Percentiles rank a stretch among this genome's conserved stretches.
Conservation (phyloP, 2,329 filamentous ascomycete genomes). For the Diaporthe caulivora region DNA sequence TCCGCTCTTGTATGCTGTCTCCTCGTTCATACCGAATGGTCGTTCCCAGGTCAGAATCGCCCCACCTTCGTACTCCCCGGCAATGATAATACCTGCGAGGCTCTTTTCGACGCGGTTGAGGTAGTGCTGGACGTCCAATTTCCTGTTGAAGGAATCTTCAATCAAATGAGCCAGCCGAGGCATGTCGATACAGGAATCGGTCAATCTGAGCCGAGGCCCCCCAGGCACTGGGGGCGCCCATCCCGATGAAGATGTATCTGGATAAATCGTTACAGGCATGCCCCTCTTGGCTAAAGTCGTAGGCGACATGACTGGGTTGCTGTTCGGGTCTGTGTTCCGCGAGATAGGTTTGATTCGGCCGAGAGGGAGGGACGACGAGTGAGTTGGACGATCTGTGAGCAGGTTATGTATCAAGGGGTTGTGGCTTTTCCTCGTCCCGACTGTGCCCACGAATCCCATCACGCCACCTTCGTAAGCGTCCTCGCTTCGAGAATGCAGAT, state of each 20-base stretch:
- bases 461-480: conserved; percentile 54
- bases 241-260: conserved; percentile 72
- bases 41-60: conserved; percentile 96
- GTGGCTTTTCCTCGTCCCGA: conserved; percentile 66
- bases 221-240: conserved; percentile 78
- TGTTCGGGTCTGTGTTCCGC: conserved; percentile 33
- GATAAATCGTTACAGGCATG: conserved; percentile 88
- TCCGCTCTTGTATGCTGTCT: conserved; percentile 65
- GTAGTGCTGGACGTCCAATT: conserved; percentile 87
- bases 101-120: conserved; percentile 82
- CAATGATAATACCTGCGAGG: conserved; percentile 92
- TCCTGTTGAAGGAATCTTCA: conserved; percentile 90
- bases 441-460: conserved; percentile 62
- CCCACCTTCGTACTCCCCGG: conserved; percentile 95
- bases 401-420: conserved; percentile 97
- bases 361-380: conserved; percentile 89
- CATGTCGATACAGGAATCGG: conserved; percentile 86
- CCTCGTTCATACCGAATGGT: conserved; percentile 70
- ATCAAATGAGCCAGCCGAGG: conserved; percentile 87
- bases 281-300: conserved; percentile 91
- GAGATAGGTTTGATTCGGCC: conserved; percentile 66
- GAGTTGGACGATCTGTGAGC: conserved; percentile 92
- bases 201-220: conserved; percentile 74
- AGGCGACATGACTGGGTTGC: conserved; percentile 49
- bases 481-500: conserved; percentile 50